These are phyloP conservation scores for Monosporascus cannonballus DNA, from an alignment of 2,329 filamentous ascomycete genomes.

Conservation along the genomic window DNA sequence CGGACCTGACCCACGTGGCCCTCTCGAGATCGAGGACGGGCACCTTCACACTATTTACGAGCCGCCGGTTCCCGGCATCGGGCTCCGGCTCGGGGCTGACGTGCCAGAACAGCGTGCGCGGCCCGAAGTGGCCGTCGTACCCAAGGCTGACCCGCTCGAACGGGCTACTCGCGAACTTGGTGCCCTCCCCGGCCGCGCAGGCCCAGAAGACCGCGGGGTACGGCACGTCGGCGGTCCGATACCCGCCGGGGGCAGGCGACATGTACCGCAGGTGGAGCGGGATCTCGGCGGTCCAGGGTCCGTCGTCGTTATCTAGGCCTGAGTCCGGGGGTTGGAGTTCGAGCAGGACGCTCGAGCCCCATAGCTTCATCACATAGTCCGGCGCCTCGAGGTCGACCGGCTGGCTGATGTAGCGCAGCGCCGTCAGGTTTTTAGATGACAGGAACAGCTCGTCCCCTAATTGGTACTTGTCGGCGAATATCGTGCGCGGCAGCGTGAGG, in stretches of 20 bases:
- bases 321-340: slow-evolving; percentile 56
- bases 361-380: slow-evolving; percentile 66
- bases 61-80: slow-evolving; percentile 16
- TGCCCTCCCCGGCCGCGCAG: slow-evolving; percentile 60
- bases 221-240: slow-evolving; percentile 55
- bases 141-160: slow-evolving; percentile 84
- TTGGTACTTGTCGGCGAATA: slow-evolving; percentile 88
- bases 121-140: slow-evolving; percentile 74
- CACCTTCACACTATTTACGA: slow-evolving; percentile 53
- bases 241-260: slow-evolving; percentile 50
- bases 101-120: slow-evolving; percentile 79
- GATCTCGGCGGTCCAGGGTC: slow-evolving; percentile 60
- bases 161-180: slow-evolving; percentile 68
- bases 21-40: slow-evolving; percentile 57
- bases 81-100: slow-evolving; percentile 43
- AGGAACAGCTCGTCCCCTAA: slow-evolving; percentile 72
- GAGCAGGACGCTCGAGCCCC: slow-evolving; percentile 75
- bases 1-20: slow-evolving; percentile 40
- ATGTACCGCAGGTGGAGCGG: slow-evolving; percentile 86
- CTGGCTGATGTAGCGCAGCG: slow-evolving; percentile 61
- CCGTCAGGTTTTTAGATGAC: slow-evolving; percentile 68
- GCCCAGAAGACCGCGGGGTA: slow-evolving; percentile 90
- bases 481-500: slow-evolving; percentile 69
- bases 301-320: slow-evolving; percentile 29
- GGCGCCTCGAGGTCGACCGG: slow-evolving; percentile 89